phyloP scores from a whole-genome alignment of 768 basidiomycete species.

The Peribolospora kevripleyi region DNA sequence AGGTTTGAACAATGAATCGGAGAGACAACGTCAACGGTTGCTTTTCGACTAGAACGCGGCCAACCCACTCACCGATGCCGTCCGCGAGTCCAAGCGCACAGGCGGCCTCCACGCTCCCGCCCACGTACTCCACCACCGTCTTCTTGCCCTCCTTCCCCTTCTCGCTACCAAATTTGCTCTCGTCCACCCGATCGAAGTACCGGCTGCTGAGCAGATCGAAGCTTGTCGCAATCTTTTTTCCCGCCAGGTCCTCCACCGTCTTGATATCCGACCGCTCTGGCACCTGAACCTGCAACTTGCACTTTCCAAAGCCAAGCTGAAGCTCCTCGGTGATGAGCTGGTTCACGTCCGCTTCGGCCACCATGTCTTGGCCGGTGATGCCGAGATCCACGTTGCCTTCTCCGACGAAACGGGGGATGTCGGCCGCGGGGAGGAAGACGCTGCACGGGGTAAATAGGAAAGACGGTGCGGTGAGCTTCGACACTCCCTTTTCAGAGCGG shows the following conservation, averaged over 20 bases:
- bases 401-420: conserved; percentile 95
- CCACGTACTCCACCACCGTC: conserved; percentile 82
- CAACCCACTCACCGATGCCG: conserved; percentile 49
- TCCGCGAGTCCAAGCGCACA: conserved; percentile 90
- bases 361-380: conserved; percentile 93
- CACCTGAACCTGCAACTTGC: conserved; percentile 55
- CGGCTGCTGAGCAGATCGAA: conserved; percentile 67
- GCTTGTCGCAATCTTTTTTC: conserved; percentile 80
- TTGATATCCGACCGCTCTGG: conserved; percentile 50
- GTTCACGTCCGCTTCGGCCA: conserved; percentile 70
- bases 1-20: background rate
- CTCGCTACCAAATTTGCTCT: conserved; percentile 36
- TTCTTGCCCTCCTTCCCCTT: conserved; percentile 37
- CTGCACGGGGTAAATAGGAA: conserved; percentile 24
- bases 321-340: conserved; percentile 50
- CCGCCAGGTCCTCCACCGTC: conserved; percentile 52
- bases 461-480: background rate
- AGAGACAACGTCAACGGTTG: background rate
- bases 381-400: conserved; percentile 91
- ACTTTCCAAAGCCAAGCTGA: conserved; percentile 77
- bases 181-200: conserved; percentile 49
- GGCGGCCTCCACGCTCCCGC: conserved; percentile 93
- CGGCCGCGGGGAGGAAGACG: conserved; percentile 84
- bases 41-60: background rate
- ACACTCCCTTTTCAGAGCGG: background rate